Conservation (phyloP, 2,329 filamentous ascomycete species). For the Nakataea oryzae region DNA sequence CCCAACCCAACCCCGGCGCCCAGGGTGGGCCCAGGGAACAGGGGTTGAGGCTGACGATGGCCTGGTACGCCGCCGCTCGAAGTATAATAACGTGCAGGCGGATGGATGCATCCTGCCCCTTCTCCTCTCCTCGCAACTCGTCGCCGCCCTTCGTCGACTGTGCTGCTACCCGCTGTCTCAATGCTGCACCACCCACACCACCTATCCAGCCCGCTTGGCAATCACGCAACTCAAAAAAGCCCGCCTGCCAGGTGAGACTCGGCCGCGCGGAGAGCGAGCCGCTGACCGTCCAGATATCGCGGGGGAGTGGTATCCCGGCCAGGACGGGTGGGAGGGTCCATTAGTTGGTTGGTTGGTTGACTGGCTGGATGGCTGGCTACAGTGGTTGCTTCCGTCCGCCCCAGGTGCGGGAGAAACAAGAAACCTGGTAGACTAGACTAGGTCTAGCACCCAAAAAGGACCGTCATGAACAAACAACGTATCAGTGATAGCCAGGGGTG, state of each 20-base stretch:
- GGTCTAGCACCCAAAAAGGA: neutral
- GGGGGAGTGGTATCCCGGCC: neutral
- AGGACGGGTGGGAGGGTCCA: neutral
- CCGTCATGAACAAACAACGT: neutral
- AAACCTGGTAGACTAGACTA: too few species aligned
- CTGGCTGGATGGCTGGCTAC: too few species aligned
- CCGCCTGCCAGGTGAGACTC: neutral
- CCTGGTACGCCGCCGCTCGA: neutral
- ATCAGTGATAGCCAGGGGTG: neutral
- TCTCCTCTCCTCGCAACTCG: neutral
- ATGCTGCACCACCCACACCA: neutral
- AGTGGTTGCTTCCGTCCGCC: too few species aligned
- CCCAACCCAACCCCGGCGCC: too few species aligned
- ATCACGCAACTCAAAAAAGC: neutral
- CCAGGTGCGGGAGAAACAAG: neutral
- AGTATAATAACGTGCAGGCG: neutral
- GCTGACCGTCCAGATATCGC: neutral
- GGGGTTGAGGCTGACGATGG: neutral
- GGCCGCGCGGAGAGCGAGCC: neutral
- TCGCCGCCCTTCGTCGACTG: too few species aligned
- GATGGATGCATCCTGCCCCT: neutral
- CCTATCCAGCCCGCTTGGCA: neutral
- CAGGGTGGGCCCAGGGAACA: neutral
- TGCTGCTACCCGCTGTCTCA: too few species aligned
- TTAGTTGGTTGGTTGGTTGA: neutral